Base-by-base conservation (phyloP, 1,284 basidiomycete species). In the Stereum hirsutum region DNA sequence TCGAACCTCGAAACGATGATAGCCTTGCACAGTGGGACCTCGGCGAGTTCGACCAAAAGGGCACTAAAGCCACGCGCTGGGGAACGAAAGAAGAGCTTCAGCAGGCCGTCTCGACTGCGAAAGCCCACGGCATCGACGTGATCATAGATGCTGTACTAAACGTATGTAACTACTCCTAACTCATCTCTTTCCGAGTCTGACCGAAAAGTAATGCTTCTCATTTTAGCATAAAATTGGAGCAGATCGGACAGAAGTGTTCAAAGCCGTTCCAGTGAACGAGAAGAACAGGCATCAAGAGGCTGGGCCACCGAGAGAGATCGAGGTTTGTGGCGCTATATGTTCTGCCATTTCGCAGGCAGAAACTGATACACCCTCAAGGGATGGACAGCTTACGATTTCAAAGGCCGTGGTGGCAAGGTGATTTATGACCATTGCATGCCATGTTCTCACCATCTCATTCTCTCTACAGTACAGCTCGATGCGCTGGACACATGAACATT, bases 31-130 rank as follows among this genome's bases (percentile, higher is more conserved):
- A 90, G 75, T 92, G 87, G 86, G 90, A 93, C 58, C 65, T 97
- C 8, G 94, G 94, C 38, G 93, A 97, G 66, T 97, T 96, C 52
- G 65, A 90, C 41, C 86, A 89, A 60, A 94, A 91, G 60, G 87
- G 85, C 10, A 66, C 74, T n/a, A 63, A 77, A 41, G 61, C 69
- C 7, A 97, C 93, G n/a, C 78, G 93, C 49, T 98, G 92, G 89
- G 94, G 94, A 15, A 86, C 83, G 11, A 86, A 84, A 52, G 78
- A 90, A 36, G 82, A 97, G 53, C 74, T 95, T 17, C 57, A 91
- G 2, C 57, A 63, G 4, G 81, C 86, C 10, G 84, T 88, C 58
- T 59, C 64, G 42, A 57, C 63, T 21, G 85, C 85, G 3, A 70
- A 68, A 48, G 58, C 65, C 49, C 65, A 72, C 49, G 72, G 78